Conservation (phyloP, 2,329 filamentous ascomycete genomes). For the Diaporthe caulivora region DNA sequence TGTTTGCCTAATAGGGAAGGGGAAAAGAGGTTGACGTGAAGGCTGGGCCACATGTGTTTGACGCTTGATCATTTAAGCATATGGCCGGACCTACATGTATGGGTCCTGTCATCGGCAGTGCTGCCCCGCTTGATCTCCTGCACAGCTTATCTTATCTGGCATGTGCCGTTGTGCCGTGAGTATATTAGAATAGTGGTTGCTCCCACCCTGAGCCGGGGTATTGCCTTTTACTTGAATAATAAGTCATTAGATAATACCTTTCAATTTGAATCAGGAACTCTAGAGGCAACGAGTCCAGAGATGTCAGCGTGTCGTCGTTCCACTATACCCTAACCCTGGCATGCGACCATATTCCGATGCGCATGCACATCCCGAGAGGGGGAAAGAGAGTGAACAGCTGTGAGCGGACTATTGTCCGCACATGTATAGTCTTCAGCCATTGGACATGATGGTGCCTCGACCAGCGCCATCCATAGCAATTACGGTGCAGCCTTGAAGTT, state of each 20-base stretch:
- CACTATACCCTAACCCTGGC: not conserved
- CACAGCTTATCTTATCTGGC: not conserved
- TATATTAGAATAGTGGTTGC: not conserved
- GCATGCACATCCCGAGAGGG: not conserved
- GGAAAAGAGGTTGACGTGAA: constrained; percentile 5
- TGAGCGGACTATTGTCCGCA: not conserved
- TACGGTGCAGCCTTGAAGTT: not conserved
- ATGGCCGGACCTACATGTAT: not conserved
- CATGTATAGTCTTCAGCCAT: not conserved
- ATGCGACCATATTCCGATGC: too few species aligned
- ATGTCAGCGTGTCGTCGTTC: not conserved
- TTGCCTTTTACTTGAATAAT: not conserved
- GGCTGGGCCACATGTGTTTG: not conserved
- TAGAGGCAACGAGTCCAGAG: not conserved
- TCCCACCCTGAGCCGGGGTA: not conserved
- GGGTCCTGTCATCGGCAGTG: not conserved
- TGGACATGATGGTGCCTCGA: not conserved
- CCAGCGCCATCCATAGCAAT: too few species aligned
- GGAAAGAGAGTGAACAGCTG: not conserved
- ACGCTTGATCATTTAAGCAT: constrained; percentile 17
- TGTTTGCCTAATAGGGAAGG: not conserved
- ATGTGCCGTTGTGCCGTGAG: not conserved
- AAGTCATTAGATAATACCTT: too few species aligned
- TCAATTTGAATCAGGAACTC: not conserved
- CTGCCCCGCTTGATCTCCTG: not conserved